Base-by-base conservation (phyloP, 2,329 filamentous ascomycete genomes). In the Talaromyces piceae region DNA sequence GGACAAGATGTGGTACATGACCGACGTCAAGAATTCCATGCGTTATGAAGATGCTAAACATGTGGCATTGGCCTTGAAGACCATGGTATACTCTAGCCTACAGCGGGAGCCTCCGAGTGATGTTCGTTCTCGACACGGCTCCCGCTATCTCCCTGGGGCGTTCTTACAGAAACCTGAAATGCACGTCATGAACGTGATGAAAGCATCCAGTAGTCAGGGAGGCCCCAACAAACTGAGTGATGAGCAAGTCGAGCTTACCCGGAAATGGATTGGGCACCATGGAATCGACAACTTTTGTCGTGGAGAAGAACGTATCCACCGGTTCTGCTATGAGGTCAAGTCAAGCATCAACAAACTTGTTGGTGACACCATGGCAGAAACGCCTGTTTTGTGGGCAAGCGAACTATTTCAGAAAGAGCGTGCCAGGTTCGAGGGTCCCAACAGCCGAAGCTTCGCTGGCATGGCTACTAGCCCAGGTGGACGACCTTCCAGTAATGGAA, bases 1-100 rank as follows among this genome's bases (percentile, higher is more conserved):
- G 39, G 88, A 95, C 66, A 97, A 97, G 75, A 95, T 97, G 88
- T 98, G 93, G 93, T 98, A 95, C 66, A 87, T 93, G 54, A 91
- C 88, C 1, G 90, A 96, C 66, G 91, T 97, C 25, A 86, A 88
- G 56, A 91, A 91, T 61, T 96, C 93, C 3, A 87, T 84, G 45
- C 82, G 84, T 8, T 97, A 96, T 61, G 88, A 93, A 54, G 86
- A 94, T 59, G 89, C 88, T 33, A 84, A 85, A 53, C 88, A 91
- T 57, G 85, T 97, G 44, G 88, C 90, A 5, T 80, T 87, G 54
- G 93, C 91, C 4, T 74, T 98, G 46, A 94, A 93, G 68, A 89
- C 87, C 6, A 97, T 98, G 93, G 84, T 55, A 74, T 82, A 68
- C 77, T 82, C 55, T 77, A 61, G 56, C 45, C 53, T 62, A 45